Evolutionary conservation across 208 protist species (phyloP), one percentile per base, ranked within the genome.

Genomic region (Crithidia fasciculata): DNA sequence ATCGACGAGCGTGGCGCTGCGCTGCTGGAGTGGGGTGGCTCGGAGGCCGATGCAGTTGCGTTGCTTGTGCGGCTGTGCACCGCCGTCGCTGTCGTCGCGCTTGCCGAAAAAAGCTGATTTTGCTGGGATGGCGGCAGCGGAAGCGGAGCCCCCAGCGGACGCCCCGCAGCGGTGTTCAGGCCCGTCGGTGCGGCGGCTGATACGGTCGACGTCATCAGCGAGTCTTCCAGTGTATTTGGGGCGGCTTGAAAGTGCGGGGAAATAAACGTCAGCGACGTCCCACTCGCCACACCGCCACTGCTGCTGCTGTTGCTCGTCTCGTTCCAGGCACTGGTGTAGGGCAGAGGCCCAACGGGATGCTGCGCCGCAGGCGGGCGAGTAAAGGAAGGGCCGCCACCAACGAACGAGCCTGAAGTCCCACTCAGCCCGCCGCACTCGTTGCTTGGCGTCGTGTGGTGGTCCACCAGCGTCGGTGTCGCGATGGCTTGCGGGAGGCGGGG

Each of bases 261-360:
- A 7, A 43, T 37, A 16, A 65, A 59, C 5, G 69, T 66, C 19
- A 50, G n/a, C 18, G 47, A 74, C 18, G 36, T 57, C 15, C 45
- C 55, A 44, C 55, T 72, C 43, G 19, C 39, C 41, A 36, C 45
- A 4, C 39, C 45, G 57, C 9, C 39, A 43, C 12, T 66, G 68
- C 37, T 73, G 28, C 6, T 65, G 68, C 43, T 62, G 68, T 49
- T 58, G 57, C 55, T 44, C 13, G 36, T 18, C 15, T 66, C 45
- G 36, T 13, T 28, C 28, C 28, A 28, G 28, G 28, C 28, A 28
- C 28, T 28, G 28, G 28, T 28, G 28, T 28, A 28, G 28, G 28
- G 28, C 28, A 28, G 28, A 28, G 28, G 28, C 28, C 28, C 28
- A 28, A 28, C 28, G 28, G 28, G 28, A 28, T 28, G 28, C 28